Evolutionary conservation across 2,329 filamentous ascomycete species (phyloP).

Genomic region (Xylariomycetidae sp.): DNA sequence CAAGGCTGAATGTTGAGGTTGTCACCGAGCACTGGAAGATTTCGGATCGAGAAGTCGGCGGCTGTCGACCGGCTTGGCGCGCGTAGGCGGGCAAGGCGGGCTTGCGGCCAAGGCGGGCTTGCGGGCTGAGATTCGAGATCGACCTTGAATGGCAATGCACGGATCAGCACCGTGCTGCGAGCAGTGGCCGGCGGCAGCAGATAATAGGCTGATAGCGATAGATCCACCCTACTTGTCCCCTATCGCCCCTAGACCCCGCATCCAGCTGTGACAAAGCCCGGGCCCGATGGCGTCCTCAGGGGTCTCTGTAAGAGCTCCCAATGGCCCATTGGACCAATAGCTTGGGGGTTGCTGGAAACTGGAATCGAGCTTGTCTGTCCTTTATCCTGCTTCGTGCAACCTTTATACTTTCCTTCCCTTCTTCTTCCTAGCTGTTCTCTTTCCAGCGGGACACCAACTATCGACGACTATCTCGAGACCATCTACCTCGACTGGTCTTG

Average conservation of each 20-base stretch:
- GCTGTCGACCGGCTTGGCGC: too few species aligned
- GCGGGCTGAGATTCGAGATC: too few species aligned
- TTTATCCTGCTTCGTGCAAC: conserved; percentile 4
- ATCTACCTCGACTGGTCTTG: conserved; percentile 6
- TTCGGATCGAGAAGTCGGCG: too few species aligned
- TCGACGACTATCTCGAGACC: conserved; percentile 3
- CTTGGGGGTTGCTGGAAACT: too few species aligned
- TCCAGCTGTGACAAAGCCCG: conserved; percentile 8
- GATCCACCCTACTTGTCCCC: background rate
- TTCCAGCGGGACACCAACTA: conserved; percentile 5
- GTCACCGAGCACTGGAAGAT: too few species aligned
- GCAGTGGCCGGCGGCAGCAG: too few species aligned
- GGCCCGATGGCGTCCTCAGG: conserved; percentile 8
- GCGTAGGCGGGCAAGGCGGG: too few species aligned
- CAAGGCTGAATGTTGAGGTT: too few species aligned
- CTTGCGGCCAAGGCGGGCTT: too few species aligned
- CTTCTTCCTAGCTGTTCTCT: conserved; percentile 1
- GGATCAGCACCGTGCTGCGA: too few species aligned
- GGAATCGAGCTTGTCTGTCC: conserved; percentile 4
- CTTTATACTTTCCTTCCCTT: conserved; percentile 5
- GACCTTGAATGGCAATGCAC: too few species aligned
- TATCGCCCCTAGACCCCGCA: conserved; percentile 17
- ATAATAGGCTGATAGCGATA: conserved; percentile 10
- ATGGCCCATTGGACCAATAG: too few species aligned
- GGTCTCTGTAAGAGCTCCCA: conserved; percentile 13